A percentile compares a stretch with the other conserved stretches of the same genome.
Evolutionary conservation across 1,284 basidiomycete genomes (phyloP).

Genomic region (Trichosporon sp.): DNA sequence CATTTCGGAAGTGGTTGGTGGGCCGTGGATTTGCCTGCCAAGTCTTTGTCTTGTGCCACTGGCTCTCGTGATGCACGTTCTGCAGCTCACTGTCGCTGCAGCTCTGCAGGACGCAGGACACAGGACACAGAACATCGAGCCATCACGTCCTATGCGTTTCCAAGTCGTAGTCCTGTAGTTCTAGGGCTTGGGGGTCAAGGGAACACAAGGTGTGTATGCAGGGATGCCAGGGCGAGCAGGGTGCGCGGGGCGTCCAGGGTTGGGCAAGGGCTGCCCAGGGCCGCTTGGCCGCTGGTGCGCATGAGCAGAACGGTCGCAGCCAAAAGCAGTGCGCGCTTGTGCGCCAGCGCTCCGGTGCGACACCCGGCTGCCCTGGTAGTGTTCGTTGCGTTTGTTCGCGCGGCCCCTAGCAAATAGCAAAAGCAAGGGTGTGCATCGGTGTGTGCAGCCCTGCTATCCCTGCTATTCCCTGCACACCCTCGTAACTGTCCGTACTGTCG

Average conservation of each 20-base stretch:
- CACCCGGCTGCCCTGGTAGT: background rate
- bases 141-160: background rate
- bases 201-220: background rate
- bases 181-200: too few species aligned
- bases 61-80: too few species aligned
- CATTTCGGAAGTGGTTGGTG: background rate
- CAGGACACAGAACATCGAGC: background rate
- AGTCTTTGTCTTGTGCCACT: too few species aligned
- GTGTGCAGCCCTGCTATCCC: too few species aligned
- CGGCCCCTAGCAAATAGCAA: too few species aligned
- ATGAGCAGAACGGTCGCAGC: background rate
- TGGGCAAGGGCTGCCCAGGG: background rate
- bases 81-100: too few species aligned
- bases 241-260: background rate
- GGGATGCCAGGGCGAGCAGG: background rate
- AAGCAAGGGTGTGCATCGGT: too few species aligned
- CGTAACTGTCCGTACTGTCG: background rate
- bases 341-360: background rate
- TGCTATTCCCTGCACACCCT: background rate
- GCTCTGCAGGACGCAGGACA: background rate
- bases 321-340: background rate
- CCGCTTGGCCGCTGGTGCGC: background rate
- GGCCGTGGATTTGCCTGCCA: background rate
- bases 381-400: background rate
- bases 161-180: background rate